phyloP scores from a whole-genome alignment of 2,329 filamentous ascomycete species.

The Talaromyces albobiverticillius region DNA sequence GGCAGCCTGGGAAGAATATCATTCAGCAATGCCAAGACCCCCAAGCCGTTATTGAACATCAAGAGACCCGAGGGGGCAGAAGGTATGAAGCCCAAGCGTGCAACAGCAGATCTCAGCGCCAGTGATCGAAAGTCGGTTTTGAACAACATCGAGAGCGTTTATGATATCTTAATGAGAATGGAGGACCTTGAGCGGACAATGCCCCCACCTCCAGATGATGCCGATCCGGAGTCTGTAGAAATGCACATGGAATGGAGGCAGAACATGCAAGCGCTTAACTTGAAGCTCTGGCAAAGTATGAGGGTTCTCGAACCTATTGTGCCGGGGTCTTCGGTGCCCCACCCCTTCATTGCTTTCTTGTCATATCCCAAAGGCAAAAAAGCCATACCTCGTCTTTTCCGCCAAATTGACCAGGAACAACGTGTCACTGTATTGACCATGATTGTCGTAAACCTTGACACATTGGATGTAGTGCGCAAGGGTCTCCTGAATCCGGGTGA shows the following conservation, averaged over 20 bases:
- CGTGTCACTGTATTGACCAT: slow-evolving; percentile 91
- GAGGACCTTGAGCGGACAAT: slow-evolving; percentile 87
- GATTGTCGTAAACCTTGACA: slow-evolving; percentile 89
- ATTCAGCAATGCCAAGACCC: slow-evolving; percentile 97
- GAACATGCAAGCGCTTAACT: slow-evolving; percentile 67
- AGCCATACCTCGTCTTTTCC: slow-evolving; percentile 90
- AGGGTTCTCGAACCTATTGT: slow-evolving; percentile 93
- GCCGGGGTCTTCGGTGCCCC: slow-evolving; percentile 63
- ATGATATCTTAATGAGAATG: slow-evolving; percentile 83
- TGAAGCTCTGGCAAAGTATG: slow-evolving; percentile 77
- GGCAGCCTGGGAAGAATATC: slow-evolving; percentile 97
- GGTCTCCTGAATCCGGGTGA: slow-evolving; percentile 74
- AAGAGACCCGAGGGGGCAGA: slow-evolving; percentile 74
- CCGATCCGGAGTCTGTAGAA: slow-evolving; percentile 67
- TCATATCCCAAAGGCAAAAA: slow-evolving; percentile 96
- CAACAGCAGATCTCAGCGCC: slow-evolving; percentile 51
- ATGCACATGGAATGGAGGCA: slow-evolving; percentile 77
- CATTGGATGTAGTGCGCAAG: slow-evolving; percentile 81
- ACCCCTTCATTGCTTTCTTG: slow-evolving; percentile 94
- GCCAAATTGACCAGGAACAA: slow-evolving; percentile 87
- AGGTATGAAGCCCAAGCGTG: slow-evolving; percentile 52
- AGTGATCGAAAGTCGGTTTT: slow-evolving; percentile 80
- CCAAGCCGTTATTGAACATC: slow-evolving; percentile 90
- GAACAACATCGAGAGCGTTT: slow-evolving; percentile 83
- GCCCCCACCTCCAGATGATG: slow-evolving; percentile 64